Evolutionary conservation across 2,329 filamentous ascomycete genomes (phyloP).

Genomic region (Chrysosporium queenslandicum): DNA sequence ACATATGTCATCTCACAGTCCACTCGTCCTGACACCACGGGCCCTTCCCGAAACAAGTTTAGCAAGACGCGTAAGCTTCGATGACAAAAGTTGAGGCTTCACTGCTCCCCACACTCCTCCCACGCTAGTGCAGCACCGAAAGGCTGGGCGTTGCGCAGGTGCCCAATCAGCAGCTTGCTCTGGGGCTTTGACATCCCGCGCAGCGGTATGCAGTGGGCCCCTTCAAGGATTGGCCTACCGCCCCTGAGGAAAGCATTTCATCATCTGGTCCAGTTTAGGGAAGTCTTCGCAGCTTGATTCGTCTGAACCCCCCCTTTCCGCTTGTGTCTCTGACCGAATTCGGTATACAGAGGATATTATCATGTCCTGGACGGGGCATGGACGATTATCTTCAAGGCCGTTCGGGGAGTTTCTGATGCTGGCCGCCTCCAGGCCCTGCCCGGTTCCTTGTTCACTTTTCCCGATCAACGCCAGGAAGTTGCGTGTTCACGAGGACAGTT

Average conservation of each 20-base stretch:
- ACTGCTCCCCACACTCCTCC: not conserved
- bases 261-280: not conserved
- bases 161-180: not conserved
- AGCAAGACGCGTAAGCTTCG: slow-evolving; percentile 15
- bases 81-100: slow-evolving; percentile 4
- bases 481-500: not conserved
- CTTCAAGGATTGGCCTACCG: not conserved
- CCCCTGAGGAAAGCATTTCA: slow-evolving; percentile 5
- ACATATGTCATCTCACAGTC: not conserved
- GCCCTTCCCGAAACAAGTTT: slow-evolving; percentile 6
- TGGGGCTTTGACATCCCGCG: not conserved
- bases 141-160: not conserved
- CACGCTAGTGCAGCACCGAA: not conserved
- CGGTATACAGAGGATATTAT: no score
- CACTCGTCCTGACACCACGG: no score
- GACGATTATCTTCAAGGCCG: not conserved
- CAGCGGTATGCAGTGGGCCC: not conserved
- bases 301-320: not conserved
- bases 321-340: not conserved
- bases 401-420: slow-evolving; percentile 2
- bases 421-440: not conserved
- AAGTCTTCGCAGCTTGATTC: not conserved
- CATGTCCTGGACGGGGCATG: not conserved
- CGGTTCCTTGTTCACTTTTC: not conserved
- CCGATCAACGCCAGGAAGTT: not conserved